Conservation (phyloP, 306 rosid genomes). For the Dryas alaskensis region DNA sequence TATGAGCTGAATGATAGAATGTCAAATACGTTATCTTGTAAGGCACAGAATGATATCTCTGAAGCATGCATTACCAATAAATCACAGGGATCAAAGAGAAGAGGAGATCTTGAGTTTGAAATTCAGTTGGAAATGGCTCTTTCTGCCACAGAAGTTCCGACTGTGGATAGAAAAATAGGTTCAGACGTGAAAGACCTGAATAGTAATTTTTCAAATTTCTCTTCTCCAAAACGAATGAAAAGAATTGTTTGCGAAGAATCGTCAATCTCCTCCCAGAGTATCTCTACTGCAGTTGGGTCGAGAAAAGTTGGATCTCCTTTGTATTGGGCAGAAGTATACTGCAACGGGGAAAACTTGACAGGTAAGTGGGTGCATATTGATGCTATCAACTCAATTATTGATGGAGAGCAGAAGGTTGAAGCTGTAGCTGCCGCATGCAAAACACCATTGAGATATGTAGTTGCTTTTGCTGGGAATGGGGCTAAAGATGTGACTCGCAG, state of each 20-base stretch:
- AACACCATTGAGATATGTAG: conserved; percentile 80
- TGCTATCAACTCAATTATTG: conserved; percentile 73
- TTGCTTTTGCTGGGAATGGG: conserved; percentile 92
- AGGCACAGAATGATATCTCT: conserved; percentile 31
- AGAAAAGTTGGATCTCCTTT: conserved; percentile 77
- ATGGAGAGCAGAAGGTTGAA: conserved; percentile 88
- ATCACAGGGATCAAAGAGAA: conserved; percentile 57
- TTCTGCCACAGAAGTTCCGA: conserved; percentile 53
- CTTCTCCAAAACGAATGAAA: conserved; percentile 52
- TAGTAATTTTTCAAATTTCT: conserved; percentile 28
- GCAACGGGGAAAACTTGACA: conserved; percentile 78
- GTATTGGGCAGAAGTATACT: conserved; percentile 94
- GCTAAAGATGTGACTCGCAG: conserved; percentile 98
- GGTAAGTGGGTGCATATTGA: conserved; percentile 97
- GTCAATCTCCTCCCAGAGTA: conserved; percentile 44
- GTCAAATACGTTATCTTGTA: conserved; percentile 34
- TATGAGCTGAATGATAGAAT: conserved; percentile 30
- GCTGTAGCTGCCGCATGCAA: conserved; percentile 82
- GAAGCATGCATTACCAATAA: conserved; percentile 31
- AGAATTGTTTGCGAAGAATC: conserved; percentile 47
- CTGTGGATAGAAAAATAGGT: conserved; percentile 34
- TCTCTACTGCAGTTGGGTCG: conserved; percentile 83
- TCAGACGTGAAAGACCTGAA: conserved; percentile 24
- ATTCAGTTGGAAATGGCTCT: conserved; percentile 92
- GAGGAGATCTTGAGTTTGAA: conserved; percentile 88